phyloP scores from a whole-genome alignment of 1,139 yeast genomes.

The Magnusiomyces ingens region DNA sequence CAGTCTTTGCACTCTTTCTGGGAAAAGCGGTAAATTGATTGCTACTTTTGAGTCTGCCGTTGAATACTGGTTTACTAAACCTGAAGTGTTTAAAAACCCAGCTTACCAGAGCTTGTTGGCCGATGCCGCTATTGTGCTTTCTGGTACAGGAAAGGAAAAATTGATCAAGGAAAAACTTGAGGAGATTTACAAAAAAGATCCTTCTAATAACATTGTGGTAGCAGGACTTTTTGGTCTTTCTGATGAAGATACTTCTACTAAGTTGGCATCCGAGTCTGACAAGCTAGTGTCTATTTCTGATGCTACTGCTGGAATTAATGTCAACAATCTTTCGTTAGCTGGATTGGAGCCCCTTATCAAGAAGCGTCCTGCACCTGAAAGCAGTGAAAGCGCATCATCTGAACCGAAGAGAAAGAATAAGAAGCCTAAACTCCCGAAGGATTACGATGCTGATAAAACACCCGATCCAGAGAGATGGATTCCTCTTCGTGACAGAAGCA shows the following conservation, averaged over 20 bases:
- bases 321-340: constrained; percentile 33
- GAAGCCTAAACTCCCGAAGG: constrained; percentile 38
- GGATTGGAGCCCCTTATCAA: constrained; percentile 38
- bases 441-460: constrained; percentile 35
- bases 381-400: constrained; percentile 16
- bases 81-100: constrained; percentile 6
- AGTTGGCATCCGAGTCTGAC: constrained; percentile 18
- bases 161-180: constrained; percentile 15
- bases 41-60: constrained; percentile 13
- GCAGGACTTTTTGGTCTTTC: constrained; percentile 25
- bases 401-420: constrained; percentile 29
- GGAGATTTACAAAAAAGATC: constrained; percentile 10
- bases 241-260: constrained; percentile 11
- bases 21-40: constrained; percentile 12
- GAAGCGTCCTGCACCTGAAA: constrained; percentile 18
- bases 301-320: constrained; percentile 40
- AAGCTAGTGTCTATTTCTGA: constrained; percentile 20
- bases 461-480: constrained; percentile 82
- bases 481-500: constrained; percentile 77
- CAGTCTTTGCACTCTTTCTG: constrained; percentile 41
- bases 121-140: constrained; percentile 21
- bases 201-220: constrained; percentile 11
- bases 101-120: constrained; percentile 20
- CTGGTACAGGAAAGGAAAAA: constrained; percentile 14
- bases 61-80: constrained; percentile 8